These are phyloP conservation scores for Citropsis articulata DNA, from an alignment of 345 rosid genomes.

Conservation along the genomic window DNA sequence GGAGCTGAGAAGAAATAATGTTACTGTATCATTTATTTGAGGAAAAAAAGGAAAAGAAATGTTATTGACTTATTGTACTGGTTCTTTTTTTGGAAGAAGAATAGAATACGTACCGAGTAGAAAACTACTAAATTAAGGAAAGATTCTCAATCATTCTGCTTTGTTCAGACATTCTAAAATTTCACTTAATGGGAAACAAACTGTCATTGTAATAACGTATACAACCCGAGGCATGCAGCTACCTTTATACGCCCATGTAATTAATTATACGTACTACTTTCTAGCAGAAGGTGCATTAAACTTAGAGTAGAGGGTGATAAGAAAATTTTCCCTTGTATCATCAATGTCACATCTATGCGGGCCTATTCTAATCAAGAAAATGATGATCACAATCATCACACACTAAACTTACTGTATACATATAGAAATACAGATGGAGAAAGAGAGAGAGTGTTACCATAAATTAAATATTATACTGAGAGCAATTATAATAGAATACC, in stretches of 20 bases:
- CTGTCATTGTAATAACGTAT: neutral
- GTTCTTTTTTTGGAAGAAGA: neutral
- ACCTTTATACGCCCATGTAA: no score
- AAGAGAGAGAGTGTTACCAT: neutral
- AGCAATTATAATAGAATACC: neutral
- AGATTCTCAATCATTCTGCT: conserved; percentile 25
- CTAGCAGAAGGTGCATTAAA: conserved; percentile 23
- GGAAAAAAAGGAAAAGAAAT: neutral
- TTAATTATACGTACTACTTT: neutral
- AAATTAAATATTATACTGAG: no score
- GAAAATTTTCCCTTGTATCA: conserved; percentile 25
- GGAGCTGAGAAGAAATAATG: conserved; percentile 17
- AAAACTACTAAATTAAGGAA: conserved; percentile 18
- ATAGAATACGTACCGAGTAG: conserved; percentile 10
- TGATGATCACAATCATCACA: neutral
- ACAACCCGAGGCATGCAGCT: neutral
- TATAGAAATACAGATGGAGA: neutral
- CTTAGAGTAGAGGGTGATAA: conserved; percentile 14
- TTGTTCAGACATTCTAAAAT: conserved; percentile 3
- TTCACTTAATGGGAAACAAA: conserved; percentile 9
- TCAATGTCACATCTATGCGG: conserved; percentile 29
- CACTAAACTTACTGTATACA: neutral
- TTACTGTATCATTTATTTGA: no score
- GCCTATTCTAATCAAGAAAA: conserved; percentile 13
- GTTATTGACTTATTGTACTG: neutral